These are phyloP conservation scores for Ophiocordyceps camponoti-saundersi DNA, from an alignment of 2,329 filamentous ascomycete genomes.

Conservation along the genomic window DNA sequence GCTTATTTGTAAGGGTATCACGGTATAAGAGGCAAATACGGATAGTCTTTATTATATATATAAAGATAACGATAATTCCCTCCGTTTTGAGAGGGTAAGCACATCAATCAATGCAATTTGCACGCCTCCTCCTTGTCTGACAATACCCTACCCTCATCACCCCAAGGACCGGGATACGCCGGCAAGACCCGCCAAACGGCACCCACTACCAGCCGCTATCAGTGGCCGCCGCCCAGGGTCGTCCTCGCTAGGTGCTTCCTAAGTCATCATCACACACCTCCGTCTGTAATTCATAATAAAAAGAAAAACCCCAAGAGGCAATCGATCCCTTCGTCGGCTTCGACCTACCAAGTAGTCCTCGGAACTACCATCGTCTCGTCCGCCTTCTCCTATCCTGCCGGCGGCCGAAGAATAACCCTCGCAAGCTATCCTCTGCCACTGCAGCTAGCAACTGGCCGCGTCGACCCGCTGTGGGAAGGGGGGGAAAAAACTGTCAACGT, in stretches of 20 bases:
- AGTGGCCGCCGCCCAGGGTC: background rate
- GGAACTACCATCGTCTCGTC: background rate
- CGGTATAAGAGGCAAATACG: too few species aligned
- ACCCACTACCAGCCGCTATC: background rate
- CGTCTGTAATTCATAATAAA: background rate
- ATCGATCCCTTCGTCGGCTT: too few species aligned
- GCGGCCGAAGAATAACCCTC: background rate
- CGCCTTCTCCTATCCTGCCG: background rate
- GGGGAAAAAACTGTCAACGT: background rate
- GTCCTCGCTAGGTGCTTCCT: background rate
- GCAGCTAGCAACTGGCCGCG: background rate
- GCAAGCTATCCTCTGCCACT: background rate
- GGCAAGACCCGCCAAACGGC: background rate
- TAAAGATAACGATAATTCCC: too few species aligned
- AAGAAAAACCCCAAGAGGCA: background rate
- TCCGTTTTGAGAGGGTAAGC: too few species aligned
- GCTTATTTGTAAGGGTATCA: too few species aligned
- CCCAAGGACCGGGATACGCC: background rate
- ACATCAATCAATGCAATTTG: too few species aligned
- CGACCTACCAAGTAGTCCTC: background rate
- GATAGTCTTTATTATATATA: too few species aligned
- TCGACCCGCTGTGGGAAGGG: background rate
- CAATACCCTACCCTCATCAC: background rate
- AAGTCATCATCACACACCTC: background rate
- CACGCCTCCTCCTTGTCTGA: too few species aligned